Conservation (phyloP, 352 stramenopile genomes). For the Globisporangium canariense region DNA sequence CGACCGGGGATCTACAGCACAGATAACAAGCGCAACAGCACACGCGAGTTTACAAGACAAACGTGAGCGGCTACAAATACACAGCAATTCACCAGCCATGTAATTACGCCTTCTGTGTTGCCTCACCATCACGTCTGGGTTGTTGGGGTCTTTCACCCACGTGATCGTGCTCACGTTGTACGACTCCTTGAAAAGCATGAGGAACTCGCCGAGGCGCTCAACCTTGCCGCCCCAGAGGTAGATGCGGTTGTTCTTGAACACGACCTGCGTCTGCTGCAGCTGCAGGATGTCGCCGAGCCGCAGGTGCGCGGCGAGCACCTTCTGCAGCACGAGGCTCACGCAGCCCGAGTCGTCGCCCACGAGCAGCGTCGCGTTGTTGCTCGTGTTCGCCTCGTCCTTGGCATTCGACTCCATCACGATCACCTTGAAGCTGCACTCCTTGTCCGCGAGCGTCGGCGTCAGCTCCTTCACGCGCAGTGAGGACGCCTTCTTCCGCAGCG, state of each 20-base stretch:
- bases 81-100: too few relatives aligned
- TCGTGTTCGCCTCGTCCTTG: constrained; percentile 73
- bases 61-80: too few relatives aligned
- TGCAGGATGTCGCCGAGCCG: constrained; percentile 76
- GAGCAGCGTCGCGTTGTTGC: constrained; percentile 77
- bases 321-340: constrained; percentile 76
- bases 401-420: constrained; percentile 82
- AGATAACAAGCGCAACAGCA: not conserved
- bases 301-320: constrained; percentile 60
- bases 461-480: constrained; percentile 77
- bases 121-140: constrained; percentile 58
- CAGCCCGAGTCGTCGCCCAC: constrained; percentile 81
- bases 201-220: constrained; percentile 83
- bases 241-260: constrained; percentile 74
- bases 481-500: constrained; percentile 48
- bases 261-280: constrained; percentile 59
- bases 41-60: not conserved
- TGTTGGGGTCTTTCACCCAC: constrained; percentile 78
- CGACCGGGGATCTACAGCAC: constrained; percentile 46
- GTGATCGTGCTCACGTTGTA: constrained; percentile 79
- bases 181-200: constrained; percentile 83
- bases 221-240: constrained; percentile 82
- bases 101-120: too few relatives aligned
- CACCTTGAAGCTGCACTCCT: constrained; percentile 71
- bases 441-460: constrained; percentile 45